These are phyloP conservation scores for Hypoxylon subgilvum DNA, from an alignment of 495 filamentous ascomycete genomes.

Conservation along the genomic window DNA sequence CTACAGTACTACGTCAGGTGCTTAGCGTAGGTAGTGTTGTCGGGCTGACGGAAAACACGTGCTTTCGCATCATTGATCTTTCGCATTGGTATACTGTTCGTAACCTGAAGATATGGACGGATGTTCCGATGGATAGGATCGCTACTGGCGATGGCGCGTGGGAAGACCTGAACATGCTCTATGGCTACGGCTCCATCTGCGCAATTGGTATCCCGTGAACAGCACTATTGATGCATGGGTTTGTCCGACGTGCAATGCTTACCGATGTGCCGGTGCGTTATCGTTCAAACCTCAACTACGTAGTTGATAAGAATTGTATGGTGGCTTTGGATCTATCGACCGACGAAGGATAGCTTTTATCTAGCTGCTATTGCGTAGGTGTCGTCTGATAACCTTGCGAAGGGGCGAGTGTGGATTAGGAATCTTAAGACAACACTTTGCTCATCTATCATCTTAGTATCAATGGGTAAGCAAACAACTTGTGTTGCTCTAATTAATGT, in stretches of 20 bases:
- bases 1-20: no score
- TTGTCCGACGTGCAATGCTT: not conserved
- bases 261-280: not conserved
- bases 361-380: no score
- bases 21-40: not conserved
- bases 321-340: no score
- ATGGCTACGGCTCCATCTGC: not conserved
- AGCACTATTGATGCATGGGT: not conserved
- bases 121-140: not conserved
- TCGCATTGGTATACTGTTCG: not conserved
- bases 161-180: not conserved
- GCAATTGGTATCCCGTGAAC: not conserved
- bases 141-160: not conserved
- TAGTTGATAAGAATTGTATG: no score
- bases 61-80: not conserved
- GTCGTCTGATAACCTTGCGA: no score
- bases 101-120: no score
- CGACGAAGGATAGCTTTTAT: no score
- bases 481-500: no score
- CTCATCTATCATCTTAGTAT: no score
- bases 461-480: no score
- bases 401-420: no score
- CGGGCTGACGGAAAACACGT: not conserved
- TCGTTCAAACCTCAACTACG: not conserved
- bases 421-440: no score